Conservation (phyloP, 225 moss, liverwort and hornwort species). For the Polytrichum commune region DNA sequence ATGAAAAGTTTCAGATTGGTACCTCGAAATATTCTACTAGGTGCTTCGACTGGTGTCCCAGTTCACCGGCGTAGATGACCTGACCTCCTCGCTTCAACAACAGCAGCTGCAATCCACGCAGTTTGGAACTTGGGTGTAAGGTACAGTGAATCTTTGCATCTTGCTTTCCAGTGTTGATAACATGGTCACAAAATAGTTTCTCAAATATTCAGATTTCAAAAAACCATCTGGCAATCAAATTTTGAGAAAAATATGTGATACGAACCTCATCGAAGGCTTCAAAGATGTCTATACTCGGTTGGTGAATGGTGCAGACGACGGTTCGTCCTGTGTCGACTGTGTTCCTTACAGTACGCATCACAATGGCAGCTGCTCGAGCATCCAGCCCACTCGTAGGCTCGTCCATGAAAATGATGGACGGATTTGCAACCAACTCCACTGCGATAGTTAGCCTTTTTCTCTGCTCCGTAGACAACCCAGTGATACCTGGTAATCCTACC, state of each 20-base stretch:
- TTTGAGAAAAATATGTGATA: background rate
- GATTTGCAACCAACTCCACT: constrained; percentile 54
- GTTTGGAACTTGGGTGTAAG: no score
- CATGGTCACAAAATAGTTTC: no score
- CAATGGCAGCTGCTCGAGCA: constrained; percentile 56
- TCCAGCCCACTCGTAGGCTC: constrained; percentile 60
- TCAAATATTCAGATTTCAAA: no score
- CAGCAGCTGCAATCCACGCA: constrained; percentile 21
- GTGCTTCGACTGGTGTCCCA: constrained; percentile 35
- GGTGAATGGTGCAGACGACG: constrained; percentile 55
- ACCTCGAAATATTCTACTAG: constrained; percentile 42
- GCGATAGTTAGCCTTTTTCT: constrained; percentile 52
- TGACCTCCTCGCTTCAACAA: constrained; percentile 52
- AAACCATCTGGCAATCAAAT: background rate
- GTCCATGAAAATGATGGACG: constrained; percentile 61
- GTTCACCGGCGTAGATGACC: constrained; percentile 42
- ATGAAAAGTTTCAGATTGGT: background rate
- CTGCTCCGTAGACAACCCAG: constrained; percentile 53
- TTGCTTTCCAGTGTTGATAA: no score
- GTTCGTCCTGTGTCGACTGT: constrained; percentile 54
- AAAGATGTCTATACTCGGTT: constrained; percentile 56
- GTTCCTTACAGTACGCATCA: constrained; percentile 59
- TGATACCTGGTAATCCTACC: constrained; percentile 45
- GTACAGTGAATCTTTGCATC: no score
- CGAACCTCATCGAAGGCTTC: constrained; percentile 53